phyloP scores from a whole-genome alignment of 2,329 filamentous ascomycete species.

The Phyllosticta citrichinensis region DNA sequence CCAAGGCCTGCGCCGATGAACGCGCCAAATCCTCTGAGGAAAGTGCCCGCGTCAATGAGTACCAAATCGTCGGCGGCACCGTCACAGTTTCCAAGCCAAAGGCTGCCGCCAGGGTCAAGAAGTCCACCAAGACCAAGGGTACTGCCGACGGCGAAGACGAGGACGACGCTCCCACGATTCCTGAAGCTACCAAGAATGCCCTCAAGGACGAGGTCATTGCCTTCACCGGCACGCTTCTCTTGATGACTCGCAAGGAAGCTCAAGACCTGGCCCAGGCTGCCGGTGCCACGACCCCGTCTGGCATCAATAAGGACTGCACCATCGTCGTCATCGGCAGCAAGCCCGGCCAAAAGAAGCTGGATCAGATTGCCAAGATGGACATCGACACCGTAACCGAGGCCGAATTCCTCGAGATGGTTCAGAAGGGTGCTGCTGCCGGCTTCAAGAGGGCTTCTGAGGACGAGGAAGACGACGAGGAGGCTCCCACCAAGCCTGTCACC shows the following conservation, averaged over 20 bases:
- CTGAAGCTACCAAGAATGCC: background rate
- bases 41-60: background rate
- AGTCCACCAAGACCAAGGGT: background rate
- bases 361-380: background rate
- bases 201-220: background rate
- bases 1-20: background rate
- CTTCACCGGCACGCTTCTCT: background rate
- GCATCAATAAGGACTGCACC: background rate
- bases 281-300: background rate
- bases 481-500: background rate
- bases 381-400: background rate
- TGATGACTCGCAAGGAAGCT: conserved; percentile 1
- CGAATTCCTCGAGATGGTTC: background rate
- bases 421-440: background rate
- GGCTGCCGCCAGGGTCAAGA: background rate
- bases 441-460: conserved; percentile 2
- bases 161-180: background rate
- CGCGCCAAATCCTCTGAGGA: background rate
- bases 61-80: background rate
- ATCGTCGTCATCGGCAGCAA: background rate
- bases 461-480: background rate
- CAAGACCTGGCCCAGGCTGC: background rate
- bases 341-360: background rate
- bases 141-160: background rate
- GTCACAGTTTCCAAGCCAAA: background rate